A percentile compares a stretch with the other conserved stretches of the same genome.
These are phyloP conservation scores for Allantophomopsis lycopodina DNA, from an alignment of 2,329 filamentous ascomycete species.

Conservation along the genomic window DNA sequence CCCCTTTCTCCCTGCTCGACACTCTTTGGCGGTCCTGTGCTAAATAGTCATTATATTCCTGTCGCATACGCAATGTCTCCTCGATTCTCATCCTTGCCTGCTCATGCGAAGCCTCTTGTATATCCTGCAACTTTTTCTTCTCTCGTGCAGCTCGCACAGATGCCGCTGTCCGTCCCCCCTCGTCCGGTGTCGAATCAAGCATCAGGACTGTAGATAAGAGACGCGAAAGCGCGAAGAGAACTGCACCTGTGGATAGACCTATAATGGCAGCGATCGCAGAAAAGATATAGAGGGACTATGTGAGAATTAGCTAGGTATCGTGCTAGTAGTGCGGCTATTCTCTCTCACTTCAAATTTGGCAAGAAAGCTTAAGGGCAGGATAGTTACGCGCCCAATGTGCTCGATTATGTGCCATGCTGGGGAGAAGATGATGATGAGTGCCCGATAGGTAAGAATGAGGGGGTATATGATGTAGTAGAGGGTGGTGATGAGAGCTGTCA, in stretches of 20 bases:
- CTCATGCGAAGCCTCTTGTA: too few relatives aligned
- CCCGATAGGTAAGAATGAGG: too few relatives aligned
- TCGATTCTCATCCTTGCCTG: too few relatives aligned
- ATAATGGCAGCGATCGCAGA: constrained; percentile 54
- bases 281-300: constrained; percentile 29
- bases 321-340: background rate
- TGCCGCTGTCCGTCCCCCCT: constrained; percentile 9
- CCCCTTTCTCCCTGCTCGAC: constrained; percentile 13
- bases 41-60: constrained; percentile 13
- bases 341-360: constrained; percentile 16
- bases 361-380: constrained; percentile 13
- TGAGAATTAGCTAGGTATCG: constrained; percentile 5
- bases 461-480: too few relatives aligned
- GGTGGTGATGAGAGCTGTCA: too few relatives aligned
- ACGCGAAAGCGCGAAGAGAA: constrained; percentile 27
- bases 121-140: constrained; percentile 10
- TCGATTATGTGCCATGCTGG: too few relatives aligned
- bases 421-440: too few relatives aligned
- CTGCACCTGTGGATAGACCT: constrained; percentile 47
- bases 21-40: constrained; percentile 7
- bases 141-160: constrained; percentile 9
- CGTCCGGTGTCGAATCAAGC: constrained; percentile 17
- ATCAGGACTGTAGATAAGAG: constrained; percentile 21
- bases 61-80: background rate
- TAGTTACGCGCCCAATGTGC: too few relatives aligned